A percentile compares a stretch with the other conserved stretches of the same genome.
Conservation (phyloP, 139 green algal species). For the Chlamydomonas eustigma region DNA sequence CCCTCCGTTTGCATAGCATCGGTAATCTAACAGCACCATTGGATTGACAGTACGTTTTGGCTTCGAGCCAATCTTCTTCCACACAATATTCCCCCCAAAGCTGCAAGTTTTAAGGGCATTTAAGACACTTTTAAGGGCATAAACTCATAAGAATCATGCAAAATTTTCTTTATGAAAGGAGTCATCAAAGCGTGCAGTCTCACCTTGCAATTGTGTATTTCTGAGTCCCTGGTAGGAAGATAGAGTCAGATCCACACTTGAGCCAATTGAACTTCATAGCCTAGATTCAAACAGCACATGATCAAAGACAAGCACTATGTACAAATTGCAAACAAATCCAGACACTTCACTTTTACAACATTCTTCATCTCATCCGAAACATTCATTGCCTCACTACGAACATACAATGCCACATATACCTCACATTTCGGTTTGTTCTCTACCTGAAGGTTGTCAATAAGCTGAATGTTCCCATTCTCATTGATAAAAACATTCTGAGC, state of each 20-base stretch:
- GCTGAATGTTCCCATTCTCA: slow-evolving; percentile 39
- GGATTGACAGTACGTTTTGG: slow-evolving; percentile 20
- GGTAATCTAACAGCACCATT: slow-evolving; percentile 48
- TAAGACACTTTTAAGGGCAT: too few relatives aligned
- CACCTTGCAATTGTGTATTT: slow-evolving; percentile 42
- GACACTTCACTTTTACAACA: too few relatives aligned
- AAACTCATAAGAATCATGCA: too few relatives aligned
- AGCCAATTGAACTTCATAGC: slow-evolving; percentile 18
- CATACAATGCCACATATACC: neutral
- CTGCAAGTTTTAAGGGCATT: slow-evolving; percentile 9
- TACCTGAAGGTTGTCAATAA: slow-evolving; percentile 62
- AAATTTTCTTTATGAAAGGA: too few relatives aligned
- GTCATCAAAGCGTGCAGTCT: neutral
- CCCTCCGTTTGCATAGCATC: slow-evolving; percentile 37
- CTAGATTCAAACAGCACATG: too few relatives aligned
- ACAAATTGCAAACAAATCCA: too few relatives aligned
- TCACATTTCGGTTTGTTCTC: neutral
- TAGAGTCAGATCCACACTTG: slow-evolving; percentile 38
- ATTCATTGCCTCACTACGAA: slow-evolving; percentile 11
- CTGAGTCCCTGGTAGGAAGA: slow-evolving; percentile 52
- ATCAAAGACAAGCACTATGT: too few relatives aligned
- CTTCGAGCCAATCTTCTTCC: slow-evolving; percentile 23
- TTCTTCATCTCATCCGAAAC: too few relatives aligned
- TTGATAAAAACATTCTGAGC: slow-evolving; percentile 57
- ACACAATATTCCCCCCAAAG: slow-evolving; percentile 28